These are phyloP conservation scores for Onygena corvina DNA, from an alignment of 2,329 filamentous ascomycete genomes.

Conservation along the genomic window DNA sequence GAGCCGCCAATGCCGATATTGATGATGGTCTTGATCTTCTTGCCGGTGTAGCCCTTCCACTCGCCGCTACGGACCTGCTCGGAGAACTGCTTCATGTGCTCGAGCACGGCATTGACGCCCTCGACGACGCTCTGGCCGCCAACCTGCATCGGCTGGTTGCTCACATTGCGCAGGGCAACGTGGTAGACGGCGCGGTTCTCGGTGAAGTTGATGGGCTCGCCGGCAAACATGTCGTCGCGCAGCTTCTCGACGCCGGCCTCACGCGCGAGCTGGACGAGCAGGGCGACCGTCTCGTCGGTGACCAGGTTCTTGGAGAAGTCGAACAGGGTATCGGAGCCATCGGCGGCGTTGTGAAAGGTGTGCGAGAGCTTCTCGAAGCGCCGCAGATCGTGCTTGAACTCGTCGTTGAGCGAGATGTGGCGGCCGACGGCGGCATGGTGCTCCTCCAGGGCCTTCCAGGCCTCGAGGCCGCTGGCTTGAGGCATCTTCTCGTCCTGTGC, in stretches of 20 bases:
- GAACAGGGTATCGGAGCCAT: constrained; percentile 79
- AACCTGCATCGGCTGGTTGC: constrained; percentile 68
- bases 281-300: constrained; percentile 76
- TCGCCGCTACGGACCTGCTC: constrained; percentile 86
- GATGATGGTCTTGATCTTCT: constrained; percentile 91
- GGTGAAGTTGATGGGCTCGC: constrained; percentile 99
- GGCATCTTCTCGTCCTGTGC: constrained; percentile 28
- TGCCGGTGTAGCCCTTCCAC: constrained; percentile 96
- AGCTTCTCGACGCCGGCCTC: constrained; percentile 86
- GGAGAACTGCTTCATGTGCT: constrained; percentile 98
- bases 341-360: constrained; percentile 66
- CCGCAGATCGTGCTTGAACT: constrained; percentile 75
- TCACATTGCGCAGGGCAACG: constrained; percentile 79
- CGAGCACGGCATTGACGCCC: constrained; percentile 76
- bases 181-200: constrained; percentile 95
- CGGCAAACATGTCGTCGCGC: constrained; percentile 92
- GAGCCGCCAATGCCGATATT: constrained; percentile 98
- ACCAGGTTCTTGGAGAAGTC: constrained; percentile 99
- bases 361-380: constrained; percentile 86
- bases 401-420: constrained; percentile 83
- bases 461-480: constrained; percentile 58
- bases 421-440: constrained; percentile 80
- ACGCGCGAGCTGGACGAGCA: constrained; percentile 80
- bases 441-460: constrained; percentile 82
- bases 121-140: constrained; percentile 89